Percentiles rank a stretch among this genome's conserved stretches.
Conservation (phyloP, 805 yeast species). For the Candida mattraensis region DNA sequence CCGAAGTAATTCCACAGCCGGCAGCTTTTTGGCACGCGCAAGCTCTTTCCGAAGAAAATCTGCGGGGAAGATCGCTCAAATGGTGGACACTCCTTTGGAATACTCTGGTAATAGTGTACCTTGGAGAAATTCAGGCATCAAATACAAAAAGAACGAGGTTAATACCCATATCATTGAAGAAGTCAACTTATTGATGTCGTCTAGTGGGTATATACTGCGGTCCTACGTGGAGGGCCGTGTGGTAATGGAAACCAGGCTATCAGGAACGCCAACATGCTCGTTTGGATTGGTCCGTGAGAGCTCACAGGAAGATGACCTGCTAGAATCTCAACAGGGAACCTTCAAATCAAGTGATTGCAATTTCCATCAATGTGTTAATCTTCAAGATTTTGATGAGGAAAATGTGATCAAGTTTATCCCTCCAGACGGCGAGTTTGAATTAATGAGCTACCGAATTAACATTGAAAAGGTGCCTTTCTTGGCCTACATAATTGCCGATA, state of each 20-base stretch:
- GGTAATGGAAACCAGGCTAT: conserved; percentile 64
- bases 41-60: conserved; percentile 23
- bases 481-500: conserved; percentile 54
- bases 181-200: conserved; percentile 65
- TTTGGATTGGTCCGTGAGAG: conserved; percentile 58
- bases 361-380: conserved; percentile 83
- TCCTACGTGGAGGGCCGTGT: conserved; percentile 78
- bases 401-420: conserved; percentile 72
- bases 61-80: conserved; percentile 9
- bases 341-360: conserved; percentile 65
- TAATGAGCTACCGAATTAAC: conserved; percentile 69
- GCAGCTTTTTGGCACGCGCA: conserved; percentile 22
- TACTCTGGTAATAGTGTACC: conserved; percentile 36
- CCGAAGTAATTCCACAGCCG: conserved; percentile 11
- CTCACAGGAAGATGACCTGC: conserved; percentile 36
- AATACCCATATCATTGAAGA: conserved; percentile 74
- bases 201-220: conserved; percentile 61
- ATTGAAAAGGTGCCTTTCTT: conserved; percentile 70
- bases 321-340: conserved; percentile 4
- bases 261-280: conserved; percentile 82
- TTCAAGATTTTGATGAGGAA: conserved; percentile 64
- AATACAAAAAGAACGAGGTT: conserved; percentile 80
- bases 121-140: conserved; percentile 72
- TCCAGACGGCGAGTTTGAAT: conserved; percentile 85
- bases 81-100: conserved; percentile 13